Conservation (phyloP, 192 early-diverging fungal genomes). For the Glomus cerebriforme region DNA sequence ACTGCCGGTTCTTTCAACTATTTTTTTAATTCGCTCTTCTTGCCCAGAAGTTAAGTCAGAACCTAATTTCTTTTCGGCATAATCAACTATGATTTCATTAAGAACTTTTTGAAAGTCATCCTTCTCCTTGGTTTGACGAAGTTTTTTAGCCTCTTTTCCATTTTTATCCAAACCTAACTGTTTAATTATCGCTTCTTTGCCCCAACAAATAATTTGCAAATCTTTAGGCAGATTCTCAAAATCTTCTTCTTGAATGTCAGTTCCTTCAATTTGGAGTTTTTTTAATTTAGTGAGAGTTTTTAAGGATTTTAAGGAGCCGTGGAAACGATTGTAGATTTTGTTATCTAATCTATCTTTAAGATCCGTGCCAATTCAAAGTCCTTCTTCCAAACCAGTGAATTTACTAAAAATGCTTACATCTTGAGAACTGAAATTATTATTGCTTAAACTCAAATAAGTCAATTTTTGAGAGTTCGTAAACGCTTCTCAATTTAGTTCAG, state of each 20-base stretch:
- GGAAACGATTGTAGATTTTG: neutral
- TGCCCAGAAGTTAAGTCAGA: too few relatives aligned
- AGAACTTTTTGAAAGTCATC: too few relatives aligned
- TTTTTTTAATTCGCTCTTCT: too few relatives aligned
- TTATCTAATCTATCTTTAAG: neutral
- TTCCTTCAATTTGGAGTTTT: neutral
- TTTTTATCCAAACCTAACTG: too few relatives aligned
- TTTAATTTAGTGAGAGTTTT: neutral
- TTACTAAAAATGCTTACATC: conserved; percentile 7
- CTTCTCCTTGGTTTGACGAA: too few relatives aligned
- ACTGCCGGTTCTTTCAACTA: too few relatives aligned
- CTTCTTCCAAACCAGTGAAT: conserved; percentile 20
- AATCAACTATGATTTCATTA: too few relatives aligned
- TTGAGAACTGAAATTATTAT: neutral
- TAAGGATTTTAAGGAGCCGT: neutral
- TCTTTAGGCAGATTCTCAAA: neutral
- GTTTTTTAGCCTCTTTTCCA: too few relatives aligned
- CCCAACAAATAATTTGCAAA: neutral
- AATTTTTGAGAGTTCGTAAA: conserved; percentile 1
- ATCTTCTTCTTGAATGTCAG: neutral
- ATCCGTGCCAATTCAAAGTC: neutral
- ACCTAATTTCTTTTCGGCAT: too few relatives aligned
- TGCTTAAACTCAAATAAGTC: neutral
- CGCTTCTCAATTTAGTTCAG: neutral
- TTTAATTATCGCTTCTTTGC: too few relatives aligned